Evolutionary conservation across 139 green algal genomes (phyloP), one percentile per base, ranked within the genome.

Genomic region (Closterium sp.): DNA sequence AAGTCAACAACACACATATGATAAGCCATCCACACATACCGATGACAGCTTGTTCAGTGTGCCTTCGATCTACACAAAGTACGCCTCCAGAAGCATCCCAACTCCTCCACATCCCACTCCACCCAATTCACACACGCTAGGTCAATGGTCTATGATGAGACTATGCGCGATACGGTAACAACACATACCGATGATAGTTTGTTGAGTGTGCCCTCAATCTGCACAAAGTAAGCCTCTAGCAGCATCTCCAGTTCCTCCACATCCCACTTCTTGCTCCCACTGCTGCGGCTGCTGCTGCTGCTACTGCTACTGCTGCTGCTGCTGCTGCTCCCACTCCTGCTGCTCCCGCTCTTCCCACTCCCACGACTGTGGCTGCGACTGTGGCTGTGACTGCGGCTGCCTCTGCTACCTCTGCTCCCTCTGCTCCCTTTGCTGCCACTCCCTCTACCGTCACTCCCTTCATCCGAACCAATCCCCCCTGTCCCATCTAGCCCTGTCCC

Each of bases 201-300:
- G 45, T 94, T 93, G 70, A 95, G 70, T 11, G 34, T 89, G 32
- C 89, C 91, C 27, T 93, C 89, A 4, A 94, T 89, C 89, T 94
- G 91, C n/a, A 91, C 91, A 84, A 93, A 93, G 42, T 94, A 94
- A 0, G 91, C 89, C 91, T 95, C 92, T 70, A 95, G 73, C 7
- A 95, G 91, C 91, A 95, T 94, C 87, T 95, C 92, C 86, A 95
- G 31, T 85, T 95, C 92, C 45, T 94, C 92, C 87, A 95, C 92
- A 38, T 95, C 92, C 30, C 62, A 79, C 62, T 79, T 50, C 38
- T 50, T 50, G 38, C 38, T 50, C 38, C 38, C 38, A 50, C 38
- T 50, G 38, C 38, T 50, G 38, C 38, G 38, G 38, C 38, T 79
- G 17, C 19, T 79, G 62, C 62, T 79, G 62, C 62, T 24, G 11